phyloP scores from a whole-genome alignment of 2,329 filamentous ascomycete genomes.

The Fusarium secorum region DNA sequence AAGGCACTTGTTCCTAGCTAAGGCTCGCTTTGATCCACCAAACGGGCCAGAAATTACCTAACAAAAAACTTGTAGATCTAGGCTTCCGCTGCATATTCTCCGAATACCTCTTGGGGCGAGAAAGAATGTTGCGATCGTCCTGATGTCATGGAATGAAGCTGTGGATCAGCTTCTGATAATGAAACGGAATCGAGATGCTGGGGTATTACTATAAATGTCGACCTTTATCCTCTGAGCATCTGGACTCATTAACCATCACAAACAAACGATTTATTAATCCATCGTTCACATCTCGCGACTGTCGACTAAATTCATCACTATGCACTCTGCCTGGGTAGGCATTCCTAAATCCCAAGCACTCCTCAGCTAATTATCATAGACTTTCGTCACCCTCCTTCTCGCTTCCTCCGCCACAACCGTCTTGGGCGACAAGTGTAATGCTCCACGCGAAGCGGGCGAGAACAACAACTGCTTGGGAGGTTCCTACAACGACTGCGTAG shows the following conservation, averaged over 20 bases:
- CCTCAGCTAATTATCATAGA: not conserved
- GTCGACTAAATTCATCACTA: fast-evolving
- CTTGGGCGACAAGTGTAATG: not conserved
- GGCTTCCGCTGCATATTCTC: not conserved
- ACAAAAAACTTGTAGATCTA: not conserved
- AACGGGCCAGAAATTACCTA: not conserved
- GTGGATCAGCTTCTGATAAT: too few relatives aligned
- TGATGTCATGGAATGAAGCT: fast-evolving
- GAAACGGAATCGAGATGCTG: fast-evolving
- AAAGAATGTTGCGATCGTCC: too few relatives aligned
- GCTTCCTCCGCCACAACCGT: not conserved
- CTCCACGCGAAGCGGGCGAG: not conserved
- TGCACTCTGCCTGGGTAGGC: not conserved
- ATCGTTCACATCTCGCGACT: not conserved
- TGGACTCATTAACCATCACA: too few relatives aligned
- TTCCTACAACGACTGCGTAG: not conserved
- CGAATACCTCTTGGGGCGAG: fast-evolving
- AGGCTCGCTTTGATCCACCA: not conserved
- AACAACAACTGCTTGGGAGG: not conserved
- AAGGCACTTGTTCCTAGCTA: not conserved
- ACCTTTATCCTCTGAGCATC: fast-evolving
- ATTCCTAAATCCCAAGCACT: fast-evolving
- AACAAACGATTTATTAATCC: too few relatives aligned
- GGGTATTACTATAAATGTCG: not conserved
- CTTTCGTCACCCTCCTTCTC: not conserved